Evolutionary conservation across 345 rosid species (phyloP).

Genomic region (Populus simonii): DNA sequence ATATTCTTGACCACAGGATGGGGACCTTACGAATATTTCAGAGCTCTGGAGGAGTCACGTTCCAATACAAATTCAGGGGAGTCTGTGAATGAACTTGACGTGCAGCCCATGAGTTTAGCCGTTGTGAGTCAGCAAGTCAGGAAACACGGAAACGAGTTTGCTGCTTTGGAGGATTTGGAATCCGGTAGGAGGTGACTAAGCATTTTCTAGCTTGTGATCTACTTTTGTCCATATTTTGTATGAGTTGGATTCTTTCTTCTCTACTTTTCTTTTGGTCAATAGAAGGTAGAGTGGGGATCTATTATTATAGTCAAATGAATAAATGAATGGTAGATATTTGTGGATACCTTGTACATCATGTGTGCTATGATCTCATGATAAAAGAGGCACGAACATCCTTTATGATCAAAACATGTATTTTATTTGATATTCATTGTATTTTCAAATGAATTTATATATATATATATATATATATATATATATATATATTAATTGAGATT

Average conservation of each 20-base stretch:
- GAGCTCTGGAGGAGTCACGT: constrained; percentile 48
- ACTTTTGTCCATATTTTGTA: not conserved
- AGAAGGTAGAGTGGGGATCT: too few species aligned
- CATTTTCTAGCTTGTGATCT: not conserved
- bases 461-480: too few species aligned
- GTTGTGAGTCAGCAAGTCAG: not conserved
- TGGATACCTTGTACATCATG: not conserved
- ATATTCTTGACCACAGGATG: constrained; percentile 37
- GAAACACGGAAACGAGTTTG: constrained; percentile 8
- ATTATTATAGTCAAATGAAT: too few species aligned
- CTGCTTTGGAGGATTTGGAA: constrained; percentile 26
- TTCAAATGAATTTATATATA: too few species aligned
- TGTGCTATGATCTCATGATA: too few species aligned
- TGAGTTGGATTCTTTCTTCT: not conserved
- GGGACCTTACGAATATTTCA: constrained; percentile 66
- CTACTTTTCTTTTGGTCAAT: not conserved
- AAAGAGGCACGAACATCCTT: rapidly evolving
- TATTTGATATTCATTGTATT: too few species aligned
- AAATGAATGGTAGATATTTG: not conserved
- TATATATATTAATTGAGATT: too few species aligned
- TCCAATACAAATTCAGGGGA: constrained; percentile 9
- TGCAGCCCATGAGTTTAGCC: constrained; percentile 9
- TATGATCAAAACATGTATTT: too few species aligned
- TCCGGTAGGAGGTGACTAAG: constrained; percentile 23
- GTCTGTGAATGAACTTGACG: constrained; percentile 10